Percentiles rank a stretch among this genome's conserved stretches.
Evolutionary conservation across 208 protist genomes (phyloP).

Genomic region (Cochliopodium minus): DNA sequence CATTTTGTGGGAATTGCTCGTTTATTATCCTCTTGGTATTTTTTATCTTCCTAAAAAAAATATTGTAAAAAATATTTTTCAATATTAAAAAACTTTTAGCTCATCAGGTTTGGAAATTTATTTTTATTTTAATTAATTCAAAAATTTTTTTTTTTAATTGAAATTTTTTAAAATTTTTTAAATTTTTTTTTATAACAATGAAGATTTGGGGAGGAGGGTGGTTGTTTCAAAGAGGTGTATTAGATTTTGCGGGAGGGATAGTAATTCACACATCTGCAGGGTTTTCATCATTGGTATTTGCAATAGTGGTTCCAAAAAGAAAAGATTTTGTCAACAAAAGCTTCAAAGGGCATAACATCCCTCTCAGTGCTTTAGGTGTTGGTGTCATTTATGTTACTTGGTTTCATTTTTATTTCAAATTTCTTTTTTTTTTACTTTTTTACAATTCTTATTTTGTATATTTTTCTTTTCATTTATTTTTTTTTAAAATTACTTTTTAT

Average conservation of each 20-base stretch:
- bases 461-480: background rate
- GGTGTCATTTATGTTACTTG: conserved; percentile 10
- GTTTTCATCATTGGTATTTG: conserved; percentile 24
- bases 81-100: too few species aligned
- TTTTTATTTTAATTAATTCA: conserved; percentile 11
- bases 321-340: conserved; percentile 25
- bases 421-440: background rate
- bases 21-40: conserved; percentile 55
- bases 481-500: background rate
- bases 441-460: background rate
- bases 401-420: background rate
- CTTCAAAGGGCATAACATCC: conserved; percentile 22
- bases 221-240: conserved; percentile 23
- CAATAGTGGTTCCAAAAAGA: conserved; percentile 20
- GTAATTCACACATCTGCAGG: conserved; percentile 47
- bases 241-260: conserved; percentile 53
- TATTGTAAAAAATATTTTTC: too few species aligned
- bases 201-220: conserved; percentile 32
- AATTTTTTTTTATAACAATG: background rate
- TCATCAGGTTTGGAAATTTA: conserved; percentile 40
- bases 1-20: conserved; percentile 41
- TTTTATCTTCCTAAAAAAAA: too few species aligned
- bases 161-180: background rate
- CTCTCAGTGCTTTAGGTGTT: conserved; percentile 31
- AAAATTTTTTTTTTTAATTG: too few species aligned